A percentile compares a stretch with the other conserved stretches of the same genome.
Evolutionary conservation across 2,329 filamentous ascomycete species (phyloP).

Genomic region (Claviceps pazoutovae): DNA sequence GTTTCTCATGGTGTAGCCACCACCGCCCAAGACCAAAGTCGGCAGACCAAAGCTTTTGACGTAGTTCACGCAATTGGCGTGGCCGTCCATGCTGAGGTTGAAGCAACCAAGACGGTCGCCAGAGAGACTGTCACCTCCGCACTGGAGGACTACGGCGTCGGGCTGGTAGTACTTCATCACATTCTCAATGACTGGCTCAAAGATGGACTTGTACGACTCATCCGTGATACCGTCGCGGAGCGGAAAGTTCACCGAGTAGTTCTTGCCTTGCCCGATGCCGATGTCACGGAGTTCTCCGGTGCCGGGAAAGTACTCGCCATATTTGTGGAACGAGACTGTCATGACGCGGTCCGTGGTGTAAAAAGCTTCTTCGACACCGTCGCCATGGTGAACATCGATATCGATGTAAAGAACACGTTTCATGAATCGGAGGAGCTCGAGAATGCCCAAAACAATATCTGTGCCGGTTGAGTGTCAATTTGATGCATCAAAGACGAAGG

Average conservation of each 20-base stretch:
- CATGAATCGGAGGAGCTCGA: constrained; percentile 80
- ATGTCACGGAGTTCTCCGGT: constrained; percentile 80
- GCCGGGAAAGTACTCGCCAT: constrained; percentile 89
- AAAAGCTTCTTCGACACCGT: constrained; percentile 87
- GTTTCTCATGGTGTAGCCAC: constrained; percentile 94
- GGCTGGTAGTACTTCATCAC: constrained; percentile 83
- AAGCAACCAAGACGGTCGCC: constrained; percentile 92
- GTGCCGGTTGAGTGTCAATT: constrained; percentile 7
- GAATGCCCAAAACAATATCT: constrained; percentile 93
- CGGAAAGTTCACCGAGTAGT: constrained; percentile 84
- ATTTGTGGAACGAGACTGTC: constrained; percentile 92
- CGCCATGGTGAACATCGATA: constrained; percentile 87
- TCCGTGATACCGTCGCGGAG: constrained; percentile 88
- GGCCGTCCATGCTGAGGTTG: constrained; percentile 92
- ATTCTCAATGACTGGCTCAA: constrained; percentile 74
- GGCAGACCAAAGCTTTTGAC: constrained; percentile 78
- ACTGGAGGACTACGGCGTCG: constrained; percentile 87
- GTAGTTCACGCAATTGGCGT: constrained; percentile 86
- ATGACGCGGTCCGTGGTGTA: constrained; percentile 87
- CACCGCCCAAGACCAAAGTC: constrained; percentile 84
- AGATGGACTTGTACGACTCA: constrained; percentile 76
- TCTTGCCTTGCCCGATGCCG: constrained; percentile 74
- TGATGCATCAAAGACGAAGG: constrained; percentile 2
- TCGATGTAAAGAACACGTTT: constrained; percentile 96
- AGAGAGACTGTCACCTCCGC: constrained; percentile 86